Base-by-base conservation (phyloP, 495 filamentous ascomycete species). In the Choiromyces venosus region DNA sequence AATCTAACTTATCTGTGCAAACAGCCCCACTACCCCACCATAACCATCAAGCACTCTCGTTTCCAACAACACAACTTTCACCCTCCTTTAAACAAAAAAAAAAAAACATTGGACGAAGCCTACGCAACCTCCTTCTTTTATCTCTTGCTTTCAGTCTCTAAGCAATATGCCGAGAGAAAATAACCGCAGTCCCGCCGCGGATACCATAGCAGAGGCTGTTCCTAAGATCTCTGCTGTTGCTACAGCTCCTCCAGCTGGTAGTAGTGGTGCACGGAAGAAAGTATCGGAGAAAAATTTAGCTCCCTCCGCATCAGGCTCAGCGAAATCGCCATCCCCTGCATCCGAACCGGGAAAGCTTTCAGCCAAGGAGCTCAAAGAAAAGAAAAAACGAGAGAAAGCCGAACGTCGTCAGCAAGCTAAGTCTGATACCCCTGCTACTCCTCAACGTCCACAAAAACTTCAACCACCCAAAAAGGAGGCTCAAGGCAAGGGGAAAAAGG, bases 311-410 rank as follows among this genome's bases (percentile, higher is more conserved):
- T 82, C 83, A 69, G 75, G 81, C 35, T 67, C 83, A 37, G 83
- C 85, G 71, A 72, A 78, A 64, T 9, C 78, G 52, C 72, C 77
- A 67, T 73, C 80, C 21, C 73, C 71, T 68, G 37, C 76, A 42
- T 61, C 71, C 29, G 38, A 29, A 73, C 68, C 10, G 78, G 79
- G 68, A 33, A 82, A 84, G 33, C 71, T 81, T 65, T 72, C 76
- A 10, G 83, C 84, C 36, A 85, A 92, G 71, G 90, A 93, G 79
- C 78, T 92, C 79, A 95, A 94, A 80, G 91, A 91, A 68, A 86
- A 87, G 82, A 88, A 88, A 68, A 93, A 94, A 81, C 91, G 88
- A 16, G 91, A 95, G 76, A 94, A 93, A 81, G 87, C 87, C 67
- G 91, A 91, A 39, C 86, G 89, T 72, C 87, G 93, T 79, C 91